Percentiles rank a stretch among this genome's conserved stretches.
Evolutionary conservation across 345 rosid genomes (phyloP).

Genomic region (Trapa bicornis): DNA sequence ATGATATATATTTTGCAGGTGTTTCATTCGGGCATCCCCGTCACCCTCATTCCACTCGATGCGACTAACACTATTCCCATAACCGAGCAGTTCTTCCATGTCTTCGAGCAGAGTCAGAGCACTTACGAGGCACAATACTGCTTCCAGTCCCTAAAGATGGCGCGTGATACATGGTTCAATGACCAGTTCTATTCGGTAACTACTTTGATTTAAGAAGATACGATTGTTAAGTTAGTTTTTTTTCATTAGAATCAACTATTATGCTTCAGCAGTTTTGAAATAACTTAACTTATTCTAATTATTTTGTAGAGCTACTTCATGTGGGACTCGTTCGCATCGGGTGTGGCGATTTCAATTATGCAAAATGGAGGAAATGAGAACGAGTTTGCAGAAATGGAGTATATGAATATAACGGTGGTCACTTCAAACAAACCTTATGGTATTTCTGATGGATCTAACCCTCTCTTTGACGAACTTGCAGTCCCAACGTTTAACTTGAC

Average conservation of each 20-base stretch:
- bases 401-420: conserved; percentile 68
- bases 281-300: neutral
- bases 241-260: too few species aligned
- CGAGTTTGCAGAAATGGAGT: conserved; percentile 78
- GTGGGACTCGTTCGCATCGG: conserved; percentile 90
- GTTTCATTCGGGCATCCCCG: conserved; percentile 26
- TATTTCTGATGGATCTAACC: conserved; percentile 61
- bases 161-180: conserved; percentile 26
- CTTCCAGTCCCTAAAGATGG: conserved; percentile 14
- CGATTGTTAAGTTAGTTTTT: neutral
- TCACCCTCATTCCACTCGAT: conserved; percentile 64
- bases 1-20: conserved; percentile 29
- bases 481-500: conserved; percentile 50
- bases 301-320: conserved; percentile 61
- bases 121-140: conserved; percentile 76
- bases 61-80: conserved; percentile 82
- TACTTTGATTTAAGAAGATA: neutral
- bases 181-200: conserved; percentile 44
- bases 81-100: conserved; percentile 38
- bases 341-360: conserved; percentile 76
- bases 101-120: conserved; percentile 7
- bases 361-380: conserved; percentile 39
- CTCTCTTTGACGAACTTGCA: conserved; percentile 45
- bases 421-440: conserved; percentile 81
- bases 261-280: neutral